A percentile compares a stretch with the other conserved stretches of the same genome.
Conservation (phyloP, 441 rosid genomes). For the Bocquillonia castaneifolia region DNA sequence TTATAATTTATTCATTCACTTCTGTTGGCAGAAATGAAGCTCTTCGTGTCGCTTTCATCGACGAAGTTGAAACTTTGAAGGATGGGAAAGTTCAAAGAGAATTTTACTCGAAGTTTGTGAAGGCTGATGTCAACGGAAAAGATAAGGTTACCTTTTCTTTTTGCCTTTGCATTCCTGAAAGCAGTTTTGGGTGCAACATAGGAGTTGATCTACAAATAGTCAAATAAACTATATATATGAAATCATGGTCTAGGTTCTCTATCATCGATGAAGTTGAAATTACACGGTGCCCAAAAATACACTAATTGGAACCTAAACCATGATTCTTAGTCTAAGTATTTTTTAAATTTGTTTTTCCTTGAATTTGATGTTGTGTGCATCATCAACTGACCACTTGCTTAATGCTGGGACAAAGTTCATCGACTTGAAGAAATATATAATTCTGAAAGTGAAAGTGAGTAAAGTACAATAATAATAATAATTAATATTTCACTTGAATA, state of each 20-base stretch:
- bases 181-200: not conserved
- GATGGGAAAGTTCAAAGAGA: slow-evolving; percentile 72
- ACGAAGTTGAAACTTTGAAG: slow-evolving; percentile 76
- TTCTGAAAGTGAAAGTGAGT: not conserved
- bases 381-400: not conserved
- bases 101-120: slow-evolving; percentile 95
- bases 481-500: not conserved
- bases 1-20: not conserved
- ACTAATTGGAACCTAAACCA: not conserved
- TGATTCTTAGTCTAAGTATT: too few species aligned
- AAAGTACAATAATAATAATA: not conserved
- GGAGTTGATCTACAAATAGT: too few species aligned
- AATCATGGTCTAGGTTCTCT: too few species aligned
- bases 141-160: slow-evolving; percentile 59
- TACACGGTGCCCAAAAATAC: not conserved
- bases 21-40: slow-evolving; percentile 86
- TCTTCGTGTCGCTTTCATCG: slow-evolving; percentile 96
- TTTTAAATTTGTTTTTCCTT: not conserved
- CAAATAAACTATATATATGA: too few species aligned
- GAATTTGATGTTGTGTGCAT: not conserved
- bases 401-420: not conserved
- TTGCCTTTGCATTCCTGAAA: not conserved
- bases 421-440: not conserved
- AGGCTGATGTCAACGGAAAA: slow-evolving; percentile 94
- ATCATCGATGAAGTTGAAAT: too few species aligned